Conservation (phyloP, 129 eudicot species). For the Escallonia rubra region DNA sequence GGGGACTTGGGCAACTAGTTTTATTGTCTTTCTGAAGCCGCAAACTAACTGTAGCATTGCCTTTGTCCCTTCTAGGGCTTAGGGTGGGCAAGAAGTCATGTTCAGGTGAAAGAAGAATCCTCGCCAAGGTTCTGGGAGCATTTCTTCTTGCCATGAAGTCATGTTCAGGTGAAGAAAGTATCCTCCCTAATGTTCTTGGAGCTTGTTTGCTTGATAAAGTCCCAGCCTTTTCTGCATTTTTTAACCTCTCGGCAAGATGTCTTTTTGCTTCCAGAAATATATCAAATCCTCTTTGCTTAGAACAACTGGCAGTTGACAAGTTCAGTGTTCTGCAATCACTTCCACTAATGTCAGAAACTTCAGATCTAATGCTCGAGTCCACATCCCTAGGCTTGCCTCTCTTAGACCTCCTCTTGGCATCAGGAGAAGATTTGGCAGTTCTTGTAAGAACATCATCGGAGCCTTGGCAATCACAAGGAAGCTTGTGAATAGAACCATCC, state of each 20-base stretch:
- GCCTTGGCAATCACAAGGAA: too few relatives aligned
- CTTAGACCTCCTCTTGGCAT: conserved; percentile 14
- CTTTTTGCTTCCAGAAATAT: conserved; percentile 48
- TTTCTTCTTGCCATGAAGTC: conserved; percentile 16
- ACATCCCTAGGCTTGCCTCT: background rate
- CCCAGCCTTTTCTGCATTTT: conserved; percentile 18
- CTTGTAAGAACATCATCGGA: background rate
- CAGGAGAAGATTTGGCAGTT: conserved; percentile 15
- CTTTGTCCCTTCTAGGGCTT: conserved; percentile 11
- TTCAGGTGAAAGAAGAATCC: too few relatives aligned
- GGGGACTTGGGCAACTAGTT: conserved; percentile 3
- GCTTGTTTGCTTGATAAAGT: conserved; percentile 16
- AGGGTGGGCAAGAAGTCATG: background rate
- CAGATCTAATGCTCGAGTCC: background rate
- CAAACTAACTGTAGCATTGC: conserved; percentile 7
- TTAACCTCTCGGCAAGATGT: conserved; percentile 54
- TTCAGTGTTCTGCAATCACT: conserved; percentile 10
- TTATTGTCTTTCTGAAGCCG: conserved; percentile 6
- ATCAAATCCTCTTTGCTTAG: conserved; percentile 33
- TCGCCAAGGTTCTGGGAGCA: too few relatives aligned
- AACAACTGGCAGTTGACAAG: conserved; percentile 7
- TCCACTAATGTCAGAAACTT: background rate
- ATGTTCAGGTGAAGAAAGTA: conserved; percentile 37
- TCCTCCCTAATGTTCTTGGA: conserved; percentile 42
- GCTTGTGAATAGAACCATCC: too few relatives aligned